Base-by-base conservation (phyloP, 331 rosid species). In the Stylosanthes scabra region DNA sequence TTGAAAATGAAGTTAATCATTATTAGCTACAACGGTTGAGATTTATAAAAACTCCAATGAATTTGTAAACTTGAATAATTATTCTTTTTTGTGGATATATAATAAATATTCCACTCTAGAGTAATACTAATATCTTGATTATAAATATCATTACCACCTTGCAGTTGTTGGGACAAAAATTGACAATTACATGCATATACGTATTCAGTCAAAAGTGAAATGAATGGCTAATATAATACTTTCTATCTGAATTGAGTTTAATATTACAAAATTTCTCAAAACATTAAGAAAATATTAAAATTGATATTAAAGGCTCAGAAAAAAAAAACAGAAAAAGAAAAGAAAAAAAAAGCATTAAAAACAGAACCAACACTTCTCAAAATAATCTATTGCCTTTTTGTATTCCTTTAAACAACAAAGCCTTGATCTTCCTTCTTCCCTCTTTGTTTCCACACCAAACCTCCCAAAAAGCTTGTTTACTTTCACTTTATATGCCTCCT, bases 191-290 rank as follows among this genome's bases (percentile, higher is more conserved):
- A 31, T 31, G 37, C 37, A 31, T 31, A 60, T 59, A 57, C 79
- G 58, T 34, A 66, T 54, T 49, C 59, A 41, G 7, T 50, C 9
- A 72, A 64, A 64, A 37, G 50, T 25, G 20, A 56, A 13, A 46
- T 61, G 59, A 66, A 42, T 13, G 46, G 20, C 57, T 42, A 68
- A 74, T 34, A 20, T 31, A 68, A 74, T 34, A 20, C 41, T 27
- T 70, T 29, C 59, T 25, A 47, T 34, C 75, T 58, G 63, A 69
- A 63, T 63, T 57, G 64, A 55, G 75, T 59, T 70, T 41, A 55
- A 66, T 20, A 69, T 72, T 78, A 83, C 81, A 78, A 54, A 42
- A 29, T 45, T 72, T 70, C 52, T 50, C 51, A 51, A 44, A 63
- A 16, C 50, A 8, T 63, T 3, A 77, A 37, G 47, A 42, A 59